These are phyloP conservation scores for Phytophthora sp. DNA, from an alignment of 352 stramenopile species.

Conservation along the genomic window DNA sequence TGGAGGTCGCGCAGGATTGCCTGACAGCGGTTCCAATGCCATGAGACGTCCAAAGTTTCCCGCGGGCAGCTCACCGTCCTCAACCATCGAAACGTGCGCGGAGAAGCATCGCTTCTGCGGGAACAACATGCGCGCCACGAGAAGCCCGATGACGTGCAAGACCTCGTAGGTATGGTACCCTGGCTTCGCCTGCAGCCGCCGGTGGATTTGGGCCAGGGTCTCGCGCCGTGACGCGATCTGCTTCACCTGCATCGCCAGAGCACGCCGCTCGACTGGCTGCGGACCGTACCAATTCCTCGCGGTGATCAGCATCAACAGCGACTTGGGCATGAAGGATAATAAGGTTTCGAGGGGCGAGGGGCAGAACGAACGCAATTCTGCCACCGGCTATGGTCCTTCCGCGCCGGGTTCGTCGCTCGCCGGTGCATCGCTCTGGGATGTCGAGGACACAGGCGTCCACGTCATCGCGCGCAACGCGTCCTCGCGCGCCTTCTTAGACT, in stretches of 20 bases:
- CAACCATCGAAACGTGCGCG: slow-evolving; percentile 22
- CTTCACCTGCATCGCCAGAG: not conserved
- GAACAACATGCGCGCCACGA: slow-evolving; percentile 33
- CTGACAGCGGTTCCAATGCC: not conserved
- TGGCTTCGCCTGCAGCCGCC: slow-evolving; percentile 13
- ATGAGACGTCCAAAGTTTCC: slow-evolving; percentile 19
- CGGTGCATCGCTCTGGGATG: not conserved
- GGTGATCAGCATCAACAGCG: slow-evolving; percentile 7
- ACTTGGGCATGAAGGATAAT: slow-evolving; percentile 34
- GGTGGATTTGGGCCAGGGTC: not conserved
- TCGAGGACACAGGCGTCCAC: slow-evolving; percentile 8
- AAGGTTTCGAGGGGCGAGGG: slow-evolving; percentile 19
- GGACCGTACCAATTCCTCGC: slow-evolving; percentile 30
- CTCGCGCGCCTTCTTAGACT: not conserved
- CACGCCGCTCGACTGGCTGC: slow-evolving; percentile 15
- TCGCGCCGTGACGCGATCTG: not conserved
- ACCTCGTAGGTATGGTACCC: slow-evolving; percentile 24
- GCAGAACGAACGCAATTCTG: not conserved
- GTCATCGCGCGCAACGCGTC: not conserved
- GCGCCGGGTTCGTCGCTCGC: not conserved
- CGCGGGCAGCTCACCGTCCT: slow-evolving; percentile 12
- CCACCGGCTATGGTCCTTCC: not conserved
- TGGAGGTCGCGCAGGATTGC: not conserved
- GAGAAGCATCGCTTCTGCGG: slow-evolving; percentile 26
- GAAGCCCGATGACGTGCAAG: slow-evolving; percentile 28